Base-by-base conservation (phyloP, 805 yeast genomes). In the Metschnikowia matae region DNA sequence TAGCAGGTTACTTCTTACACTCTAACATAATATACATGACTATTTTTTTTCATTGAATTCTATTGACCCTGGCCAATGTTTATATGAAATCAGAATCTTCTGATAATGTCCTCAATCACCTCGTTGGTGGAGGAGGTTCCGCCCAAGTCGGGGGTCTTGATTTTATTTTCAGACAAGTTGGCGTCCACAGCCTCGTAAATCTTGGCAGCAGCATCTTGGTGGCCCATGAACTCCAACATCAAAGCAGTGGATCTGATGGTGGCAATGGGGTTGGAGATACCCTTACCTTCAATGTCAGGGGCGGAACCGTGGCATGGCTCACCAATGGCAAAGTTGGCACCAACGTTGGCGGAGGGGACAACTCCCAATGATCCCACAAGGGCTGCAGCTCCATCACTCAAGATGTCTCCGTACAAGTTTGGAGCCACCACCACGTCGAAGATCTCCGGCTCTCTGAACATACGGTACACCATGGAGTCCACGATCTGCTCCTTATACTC, bases 221-320 rank as follows among this genome's bases (percentile, higher is more conserved):
- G 81, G 54, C 98, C 98, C 83, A 94, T 82, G 77, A 94, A 92
- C 75, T 94, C 98, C 70, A 94, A 82, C 96, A 94, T 85, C 68
- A 94, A 79, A 50, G 98, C 99, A 52, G 97, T 85, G 31, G 99
- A 94, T 75, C 99, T 85, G 67, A 94, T 92, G 46, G 99, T 94
- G 50, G 99, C 99, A 64, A 94, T 84, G 58, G 99, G 99, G 80
- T 92, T 92, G 48, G 97, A 81, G 62, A 89, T 88, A 62, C 94
- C 94, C 71, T 80, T 84, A 62, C 99, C 99, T 68, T 91, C 96
- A 59, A 94, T 94, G 70, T 94, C 99, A 50, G 99, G 99, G 49
- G 99, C 99, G 50, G 96, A 88, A 54, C 99, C 99, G 74, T 94
- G 99, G 68, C 97, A 91, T 66, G 99, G 99, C 75, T 94, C 99